These are phyloP conservation scores for Athelia psychrophila DNA, from an alignment of 1,284 basidiomycete species.

Conservation along the genomic window DNA sequence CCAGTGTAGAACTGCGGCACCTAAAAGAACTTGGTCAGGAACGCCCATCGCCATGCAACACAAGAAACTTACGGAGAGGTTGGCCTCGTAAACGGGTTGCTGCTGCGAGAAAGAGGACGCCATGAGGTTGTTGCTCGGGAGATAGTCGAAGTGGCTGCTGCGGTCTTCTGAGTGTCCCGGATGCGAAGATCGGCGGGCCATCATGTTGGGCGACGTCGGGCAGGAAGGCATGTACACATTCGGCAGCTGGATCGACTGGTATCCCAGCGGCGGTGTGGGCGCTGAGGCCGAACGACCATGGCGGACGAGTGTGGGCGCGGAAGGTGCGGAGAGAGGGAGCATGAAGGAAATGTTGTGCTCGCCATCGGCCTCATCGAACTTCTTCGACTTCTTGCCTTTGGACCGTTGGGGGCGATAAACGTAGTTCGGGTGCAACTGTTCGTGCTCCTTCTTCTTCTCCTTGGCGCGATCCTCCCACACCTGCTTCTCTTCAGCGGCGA, in stretches of 20 bases:
- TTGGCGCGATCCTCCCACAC: constrained; percentile 62
- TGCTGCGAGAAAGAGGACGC: constrained; percentile 29
- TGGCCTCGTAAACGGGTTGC: constrained; percentile 37
- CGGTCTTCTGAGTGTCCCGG: constrained; percentile 39
- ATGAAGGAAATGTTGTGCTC: constrained; percentile 53
- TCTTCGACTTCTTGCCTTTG: constrained; percentile 49
- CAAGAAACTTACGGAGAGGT: constrained; percentile 31
- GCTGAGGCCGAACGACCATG: constrained; percentile 52
- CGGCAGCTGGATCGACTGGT: constrained; percentile 63
- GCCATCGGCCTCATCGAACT: constrained; percentile 44
- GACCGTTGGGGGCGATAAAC: constrained; percentile 72
- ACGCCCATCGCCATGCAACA: constrained; percentile 4
- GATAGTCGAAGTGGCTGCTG: constrained; percentile 45
- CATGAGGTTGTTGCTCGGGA: constrained; percentile 32
- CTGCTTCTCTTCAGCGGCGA: constrained; percentile 56
- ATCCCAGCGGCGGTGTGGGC: constrained; percentile 51
- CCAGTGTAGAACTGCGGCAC: constrained; percentile 41
- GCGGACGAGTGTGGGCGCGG: no score
- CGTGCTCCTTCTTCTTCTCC: constrained; percentile 58
- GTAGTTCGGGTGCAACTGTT: constrained; percentile 67
- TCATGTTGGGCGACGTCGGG: constrained; percentile 56
- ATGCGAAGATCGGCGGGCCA: constrained; percentile 49
- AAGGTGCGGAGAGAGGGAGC: constrained; percentile 32
- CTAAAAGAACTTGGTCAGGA: constrained; percentile 22
- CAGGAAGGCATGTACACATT: constrained; percentile 64